phyloP scores from a whole-genome alignment of 1,284 basidiomycete genomes.

The Pascua guehoae region DNA sequence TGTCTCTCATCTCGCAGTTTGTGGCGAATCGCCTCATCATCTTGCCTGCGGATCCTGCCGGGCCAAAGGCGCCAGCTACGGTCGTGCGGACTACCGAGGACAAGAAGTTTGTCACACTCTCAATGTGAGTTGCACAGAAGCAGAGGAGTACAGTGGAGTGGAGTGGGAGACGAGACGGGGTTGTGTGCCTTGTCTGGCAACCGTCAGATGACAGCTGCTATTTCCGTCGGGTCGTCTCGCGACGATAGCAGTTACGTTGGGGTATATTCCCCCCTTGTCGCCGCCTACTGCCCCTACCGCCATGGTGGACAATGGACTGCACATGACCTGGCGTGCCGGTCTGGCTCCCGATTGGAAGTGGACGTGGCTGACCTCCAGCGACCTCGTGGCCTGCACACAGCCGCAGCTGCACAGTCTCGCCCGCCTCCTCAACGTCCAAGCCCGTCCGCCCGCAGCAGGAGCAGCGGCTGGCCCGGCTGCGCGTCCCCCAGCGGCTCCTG shows the following conservation, averaged over 20 bases:
- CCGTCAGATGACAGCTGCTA: too few relatives aligned
- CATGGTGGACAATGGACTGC: too few relatives aligned
- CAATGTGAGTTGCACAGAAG: constrained; percentile 27
- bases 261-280: too few relatives aligned
- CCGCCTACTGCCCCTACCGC: too few relatives aligned
- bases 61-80: constrained; percentile 29
- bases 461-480: too few relatives aligned
- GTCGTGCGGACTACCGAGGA: constrained; percentile 34
- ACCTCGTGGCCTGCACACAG: constrained; percentile 28
- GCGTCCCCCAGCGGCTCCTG: too few relatives aligned
- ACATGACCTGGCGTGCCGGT: too few relatives aligned
- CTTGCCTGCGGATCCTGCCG: constrained; percentile 17
- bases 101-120: constrained; percentile 30
- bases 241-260: too few relatives aligned
- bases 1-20: constrained; percentile 12
- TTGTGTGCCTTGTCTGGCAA: neutral
- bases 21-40: constrained; percentile 17
- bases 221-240: too few relatives aligned
- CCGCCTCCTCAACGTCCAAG: constrained; percentile 31
- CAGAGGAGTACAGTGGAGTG: too few relatives aligned
- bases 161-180: neutral
- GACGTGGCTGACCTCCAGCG: constrained; percentile 10
- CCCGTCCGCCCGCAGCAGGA: neutral
- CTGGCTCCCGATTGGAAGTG: neutral
- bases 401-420: constrained; percentile 31